Evolutionary conservation across 164 flowering plant genomes (phyloP).

Genomic region (Berberis vulgaris): DNA sequence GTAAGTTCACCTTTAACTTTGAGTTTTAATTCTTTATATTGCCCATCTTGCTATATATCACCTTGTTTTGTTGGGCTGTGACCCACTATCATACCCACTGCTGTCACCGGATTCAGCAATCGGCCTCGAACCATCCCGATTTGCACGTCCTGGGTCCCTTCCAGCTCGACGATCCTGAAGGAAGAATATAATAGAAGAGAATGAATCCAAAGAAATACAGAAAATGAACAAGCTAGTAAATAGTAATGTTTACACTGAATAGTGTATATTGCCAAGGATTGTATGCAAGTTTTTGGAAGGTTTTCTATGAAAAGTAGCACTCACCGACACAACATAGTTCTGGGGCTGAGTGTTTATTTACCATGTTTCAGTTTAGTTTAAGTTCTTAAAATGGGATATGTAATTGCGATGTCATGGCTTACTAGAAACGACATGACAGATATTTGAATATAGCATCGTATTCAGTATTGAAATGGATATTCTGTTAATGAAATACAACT

Average conservation of each 20-base stretch:
- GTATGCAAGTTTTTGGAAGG: too few species aligned
- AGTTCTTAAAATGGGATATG: too few species aligned
- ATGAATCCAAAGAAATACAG: not conserved
- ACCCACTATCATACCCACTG: slow-evolving; percentile 65
- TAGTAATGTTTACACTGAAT: too few species aligned
- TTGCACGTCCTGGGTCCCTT: slow-evolving; percentile 35
- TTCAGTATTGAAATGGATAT: not conserved
- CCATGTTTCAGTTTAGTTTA: too few species aligned
- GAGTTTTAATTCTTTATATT: not conserved
- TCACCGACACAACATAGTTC: too few species aligned
- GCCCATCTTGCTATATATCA: slow-evolving; percentile 32
- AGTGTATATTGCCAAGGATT: too few species aligned
- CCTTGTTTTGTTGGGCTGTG: slow-evolving; percentile 26
- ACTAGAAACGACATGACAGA: too few species aligned
- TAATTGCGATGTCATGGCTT: too few species aligned
- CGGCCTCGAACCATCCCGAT: slow-evolving; percentile 26
- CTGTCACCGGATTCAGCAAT: slow-evolving; percentile 67
- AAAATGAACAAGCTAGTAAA: not conserved
- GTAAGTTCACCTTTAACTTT: slow-evolving; percentile 5
- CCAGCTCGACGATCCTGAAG: slow-evolving; percentile 45
- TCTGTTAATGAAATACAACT: not conserved
- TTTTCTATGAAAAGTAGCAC: too few species aligned
- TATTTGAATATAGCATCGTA: too few species aligned
- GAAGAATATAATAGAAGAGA: not conserved
- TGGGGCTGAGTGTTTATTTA: too few species aligned